These are phyloP conservation scores for Clarkia xantiana DNA, from an alignment of 345 rosid species.

Conservation along the genomic window DNA sequence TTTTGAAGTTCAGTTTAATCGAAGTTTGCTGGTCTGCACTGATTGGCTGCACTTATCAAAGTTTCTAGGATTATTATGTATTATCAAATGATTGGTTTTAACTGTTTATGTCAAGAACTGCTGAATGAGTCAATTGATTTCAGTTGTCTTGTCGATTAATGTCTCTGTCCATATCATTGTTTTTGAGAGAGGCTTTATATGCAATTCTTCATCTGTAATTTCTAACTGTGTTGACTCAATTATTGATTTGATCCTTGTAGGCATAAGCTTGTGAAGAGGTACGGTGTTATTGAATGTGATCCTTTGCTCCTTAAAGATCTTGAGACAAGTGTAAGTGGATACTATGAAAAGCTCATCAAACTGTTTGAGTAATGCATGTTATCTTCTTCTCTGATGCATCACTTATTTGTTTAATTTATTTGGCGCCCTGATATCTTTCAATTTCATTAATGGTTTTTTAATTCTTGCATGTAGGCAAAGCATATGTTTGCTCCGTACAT, in stretches of 20 bases:
- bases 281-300: slow-evolving; percentile 84
- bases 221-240: background rate
- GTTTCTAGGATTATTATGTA: too few species aligned
- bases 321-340: slow-evolving; percentile 64
- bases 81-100: too few species aligned
- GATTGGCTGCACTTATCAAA: too few species aligned
- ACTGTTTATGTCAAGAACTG: too few species aligned
- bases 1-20: too few species aligned
- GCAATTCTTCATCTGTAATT: too few species aligned
- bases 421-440: background rate
- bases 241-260: slow-evolving; percentile 23
- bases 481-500: slow-evolving; percentile 83
- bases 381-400: background rate
- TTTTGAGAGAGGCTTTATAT: too few species aligned
- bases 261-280: slow-evolving; percentile 46
- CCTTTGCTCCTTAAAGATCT: slow-evolving; percentile 58
- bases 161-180: too few species aligned
- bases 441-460: slow-evolving; percentile 2
- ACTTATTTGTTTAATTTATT: too few species aligned
- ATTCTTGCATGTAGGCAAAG: slow-evolving; percentile 54
- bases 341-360: background rate
- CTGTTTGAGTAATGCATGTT: background rate
- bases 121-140: too few species aligned
- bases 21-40: too few species aligned
- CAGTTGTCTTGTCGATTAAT: too few species aligned